These are phyloP conservation scores for Botrytis deweyae DNA, from an alignment of 2,329 filamentous ascomycete species.

Conservation along the genomic window DNA sequence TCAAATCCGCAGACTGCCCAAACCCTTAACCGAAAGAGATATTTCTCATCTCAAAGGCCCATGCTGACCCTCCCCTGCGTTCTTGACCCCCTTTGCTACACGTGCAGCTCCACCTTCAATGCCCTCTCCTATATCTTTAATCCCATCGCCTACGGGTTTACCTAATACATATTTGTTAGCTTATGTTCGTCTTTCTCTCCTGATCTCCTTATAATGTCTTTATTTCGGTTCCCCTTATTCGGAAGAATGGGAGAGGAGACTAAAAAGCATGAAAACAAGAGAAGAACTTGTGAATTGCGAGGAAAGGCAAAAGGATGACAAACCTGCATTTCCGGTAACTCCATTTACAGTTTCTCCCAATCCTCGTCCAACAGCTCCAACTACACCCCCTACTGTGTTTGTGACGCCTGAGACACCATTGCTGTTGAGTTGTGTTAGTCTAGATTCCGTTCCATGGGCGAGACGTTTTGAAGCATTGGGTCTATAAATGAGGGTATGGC, in stretches of 20 bases:
- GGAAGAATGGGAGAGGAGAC: no score
- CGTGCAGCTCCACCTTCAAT: conserved; percentile 31
- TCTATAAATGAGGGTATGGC: neutral
- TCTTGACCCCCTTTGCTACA: conserved; percentile 32
- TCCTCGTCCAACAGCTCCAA: conserved; percentile 32
- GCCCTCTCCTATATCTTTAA: conserved; percentile 31
- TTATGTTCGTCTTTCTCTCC: no score
- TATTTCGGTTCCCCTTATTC: neutral
- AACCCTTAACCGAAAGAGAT: neutral
- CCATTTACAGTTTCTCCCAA: conserved; percentile 33
- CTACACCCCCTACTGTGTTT: conserved; percentile 31
- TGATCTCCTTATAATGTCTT: neutral
- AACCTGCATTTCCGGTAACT: conserved; percentile 27
- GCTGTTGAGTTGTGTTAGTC: conserved; percentile 14
- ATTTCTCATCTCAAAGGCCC: conserved; percentile 10
- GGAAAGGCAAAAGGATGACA: neutral
- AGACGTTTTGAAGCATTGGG: no score
- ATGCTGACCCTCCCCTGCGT: conserved; percentile 31
- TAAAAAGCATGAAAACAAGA: neutral
- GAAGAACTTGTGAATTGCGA: neutral
- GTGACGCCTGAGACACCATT: conserved; percentile 29
- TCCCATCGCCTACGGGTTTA: conserved; percentile 33
- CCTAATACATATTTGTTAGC: conserved; percentile 5
- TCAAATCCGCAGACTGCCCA: neutral
- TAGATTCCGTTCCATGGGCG: neutral